These are phyloP conservation scores for Pinus taeda DNA, from an alignment of 75 land plant genomes.

Conservation along the genomic window DNA sequence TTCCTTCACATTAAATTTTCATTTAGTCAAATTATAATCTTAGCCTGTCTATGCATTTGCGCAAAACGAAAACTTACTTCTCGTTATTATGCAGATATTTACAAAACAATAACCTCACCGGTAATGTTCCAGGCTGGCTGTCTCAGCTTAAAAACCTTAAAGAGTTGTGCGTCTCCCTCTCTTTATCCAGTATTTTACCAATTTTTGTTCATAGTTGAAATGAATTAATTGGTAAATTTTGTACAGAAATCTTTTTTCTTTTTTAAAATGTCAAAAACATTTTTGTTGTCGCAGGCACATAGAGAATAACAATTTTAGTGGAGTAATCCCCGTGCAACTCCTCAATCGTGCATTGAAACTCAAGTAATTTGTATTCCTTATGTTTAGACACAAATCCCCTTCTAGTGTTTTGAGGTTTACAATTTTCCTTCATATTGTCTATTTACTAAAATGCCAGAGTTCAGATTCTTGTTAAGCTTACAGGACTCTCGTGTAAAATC, in stretches of 20 bases:
- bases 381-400: neutral
- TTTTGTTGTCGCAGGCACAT: neutral
- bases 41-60: no score
- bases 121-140: neutral
- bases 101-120: neutral
- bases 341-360: neutral
- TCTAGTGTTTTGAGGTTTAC: neutral
- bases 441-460: neutral
- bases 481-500: neutral
- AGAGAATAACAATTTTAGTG: slow-evolving; percentile 5
- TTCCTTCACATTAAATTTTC: no score
- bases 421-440: no score
- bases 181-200: no score
- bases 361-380: neutral
- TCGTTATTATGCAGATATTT: neutral
- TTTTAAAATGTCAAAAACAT: no score
- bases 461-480: neutral
- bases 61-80: neutral
- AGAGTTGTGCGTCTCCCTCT: neutral
- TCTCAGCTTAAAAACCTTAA: neutral
- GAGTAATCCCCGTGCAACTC: neutral
- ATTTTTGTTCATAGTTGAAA: neutral
- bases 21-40: no score
- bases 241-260: no score
- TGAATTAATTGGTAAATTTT: neutral